A percentile compares a stretch with the other conserved stretches of the same genome.
These are phyloP conservation scores for Alternaria brassicae DNA, from an alignment of 2,329 filamentous ascomycete species.

Conservation along the genomic window DNA sequence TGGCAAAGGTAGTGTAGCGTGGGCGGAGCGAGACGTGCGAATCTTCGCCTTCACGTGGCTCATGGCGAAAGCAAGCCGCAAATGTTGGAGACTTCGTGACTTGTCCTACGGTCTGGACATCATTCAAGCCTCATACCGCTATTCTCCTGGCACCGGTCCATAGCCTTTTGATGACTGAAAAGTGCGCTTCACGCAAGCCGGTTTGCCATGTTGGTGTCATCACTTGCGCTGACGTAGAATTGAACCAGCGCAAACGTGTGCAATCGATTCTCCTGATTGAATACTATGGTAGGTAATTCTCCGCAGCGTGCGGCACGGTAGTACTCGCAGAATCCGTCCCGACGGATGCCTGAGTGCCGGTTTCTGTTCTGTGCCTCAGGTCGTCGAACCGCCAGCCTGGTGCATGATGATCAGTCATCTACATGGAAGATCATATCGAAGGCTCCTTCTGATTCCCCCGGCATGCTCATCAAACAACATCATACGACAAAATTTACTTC, in stretches of 20 bases:
- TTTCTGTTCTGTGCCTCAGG: constrained; percentile 38
- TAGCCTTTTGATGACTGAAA: not conserved
- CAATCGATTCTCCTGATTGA: constrained; percentile 4
- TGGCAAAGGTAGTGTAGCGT: constrained; percentile 19
- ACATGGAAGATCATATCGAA: constrained; percentile 25
- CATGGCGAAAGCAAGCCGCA: constrained; percentile 7
- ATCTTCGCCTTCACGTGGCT: constrained; percentile 30
- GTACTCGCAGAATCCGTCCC: constrained; percentile 18
- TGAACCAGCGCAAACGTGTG: constrained; percentile 6
- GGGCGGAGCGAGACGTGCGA: constrained; percentile 16
- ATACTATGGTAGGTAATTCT: constrained; percentile 17
- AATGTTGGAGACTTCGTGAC: not conserved
- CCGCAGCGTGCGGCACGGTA: constrained; percentile 15
- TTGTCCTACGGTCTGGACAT: not conserved
- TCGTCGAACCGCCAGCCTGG: constrained; percentile 7
- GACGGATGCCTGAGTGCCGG: constrained; percentile 48
- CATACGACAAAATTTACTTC: constrained; percentile 49
- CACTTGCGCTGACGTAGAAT: not conserved
- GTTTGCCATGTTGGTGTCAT: not conserved
- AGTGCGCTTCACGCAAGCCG: not conserved
- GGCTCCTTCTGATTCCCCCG: constrained; percentile 20
- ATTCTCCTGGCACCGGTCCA: not conserved
- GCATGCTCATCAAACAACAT: constrained; percentile 43
- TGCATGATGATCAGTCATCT: constrained; percentile 15
- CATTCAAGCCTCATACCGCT: constrained; percentile 15